phyloP scores from a whole-genome alignment of 2,329 filamentous ascomycete species.

The Fusarium sp. region DNA sequence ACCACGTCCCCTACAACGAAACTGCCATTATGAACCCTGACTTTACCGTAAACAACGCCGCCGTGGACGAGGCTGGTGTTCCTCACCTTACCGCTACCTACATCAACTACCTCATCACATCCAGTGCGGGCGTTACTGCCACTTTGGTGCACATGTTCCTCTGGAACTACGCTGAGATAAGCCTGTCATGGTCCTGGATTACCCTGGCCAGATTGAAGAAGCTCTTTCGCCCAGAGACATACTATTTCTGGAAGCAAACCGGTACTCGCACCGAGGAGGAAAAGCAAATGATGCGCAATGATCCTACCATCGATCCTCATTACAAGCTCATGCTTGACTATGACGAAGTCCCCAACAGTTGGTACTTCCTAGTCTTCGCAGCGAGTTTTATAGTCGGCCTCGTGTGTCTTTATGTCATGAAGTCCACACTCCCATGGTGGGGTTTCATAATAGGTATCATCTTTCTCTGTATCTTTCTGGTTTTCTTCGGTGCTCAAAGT shows the following conservation, averaged over 20 bases:
- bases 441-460: conserved; percentile 54
- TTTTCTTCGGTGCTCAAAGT: conserved; percentile 53
- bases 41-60: conserved; percentile 16
- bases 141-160: conserved; percentile 28
- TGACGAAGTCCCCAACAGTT: conserved; percentile 22
- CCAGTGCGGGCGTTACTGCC: conserved; percentile 25
- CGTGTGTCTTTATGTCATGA: conserved; percentile 39
- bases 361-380: conserved; percentile 20
- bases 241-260: conserved; percentile 18
- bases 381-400: conserved; percentile 5
- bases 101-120: conserved; percentile 28
- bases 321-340: conserved; percentile 37
- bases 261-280: conserved; percentile 20
- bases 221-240: conserved; percentile 2
- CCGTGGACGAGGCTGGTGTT: conserved; percentile 14
- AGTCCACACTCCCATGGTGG: conserved; percentile 50
- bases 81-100: conserved; percentile 28
- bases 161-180: conserved; percentile 43
- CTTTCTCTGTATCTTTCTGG: conserved; percentile 50
- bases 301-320: conserved; percentile 26
- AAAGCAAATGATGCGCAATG: conserved; percentile 19
- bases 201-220: conserved; percentile 1
- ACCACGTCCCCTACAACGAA: conserved; percentile 19
- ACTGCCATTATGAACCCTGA: conserved; percentile 37
- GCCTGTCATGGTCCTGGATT: conserved; percentile 34